phyloP scores from a whole-genome alignment of 495 filamentous ascomycete species.

The Neurospora sp. region DNA sequence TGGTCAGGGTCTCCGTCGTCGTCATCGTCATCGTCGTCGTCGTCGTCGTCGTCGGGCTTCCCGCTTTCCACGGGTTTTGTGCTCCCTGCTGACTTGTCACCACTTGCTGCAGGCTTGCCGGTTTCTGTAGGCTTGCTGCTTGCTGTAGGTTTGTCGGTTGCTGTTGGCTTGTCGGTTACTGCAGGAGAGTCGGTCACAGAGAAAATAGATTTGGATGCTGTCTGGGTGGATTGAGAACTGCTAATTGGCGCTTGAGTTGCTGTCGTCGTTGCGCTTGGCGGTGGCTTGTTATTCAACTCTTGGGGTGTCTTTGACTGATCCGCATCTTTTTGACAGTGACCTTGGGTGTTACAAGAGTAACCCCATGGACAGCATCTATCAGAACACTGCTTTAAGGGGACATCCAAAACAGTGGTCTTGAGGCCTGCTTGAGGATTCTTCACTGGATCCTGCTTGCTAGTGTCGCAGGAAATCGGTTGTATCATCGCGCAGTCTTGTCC shows the following conservation, averaged over 20 bases:
- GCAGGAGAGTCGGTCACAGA: neutral
- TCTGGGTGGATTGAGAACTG: neutral
- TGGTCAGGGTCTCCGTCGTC: no score
- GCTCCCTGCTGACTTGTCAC: neutral
- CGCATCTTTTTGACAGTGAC: constrained; percentile 28
- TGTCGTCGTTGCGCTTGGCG: constrained; percentile 7
- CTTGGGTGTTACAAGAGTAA: constrained; percentile 50
- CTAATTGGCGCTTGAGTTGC: constrained; percentile 1
- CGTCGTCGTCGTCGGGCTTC: neutral
- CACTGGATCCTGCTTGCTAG: constrained; percentile 53
- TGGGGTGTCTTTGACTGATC: constrained; percentile 19
- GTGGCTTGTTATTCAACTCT: constrained; percentile 9
- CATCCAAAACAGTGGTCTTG: constrained; percentile 57
- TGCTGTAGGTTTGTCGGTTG: neutral
- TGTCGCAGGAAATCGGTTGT: constrained; percentile 59
- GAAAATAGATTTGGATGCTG: neutral
- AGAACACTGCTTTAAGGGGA: constrained; percentile 47
- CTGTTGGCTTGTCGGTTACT: neutral
- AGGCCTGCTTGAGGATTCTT: constrained; percentile 49
- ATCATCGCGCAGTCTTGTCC: constrained; percentile 55
- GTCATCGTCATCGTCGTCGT: neutral
- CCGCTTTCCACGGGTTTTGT: neutral
- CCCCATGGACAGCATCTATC: constrained; percentile 70
- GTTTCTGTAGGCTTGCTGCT: neutral
- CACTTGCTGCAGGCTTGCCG: neutral